These are phyloP conservation scores for Aspergillus aculeatus DNA, from an alignment of 2,329 filamentous ascomycete genomes.

Conservation along the genomic window DNA sequence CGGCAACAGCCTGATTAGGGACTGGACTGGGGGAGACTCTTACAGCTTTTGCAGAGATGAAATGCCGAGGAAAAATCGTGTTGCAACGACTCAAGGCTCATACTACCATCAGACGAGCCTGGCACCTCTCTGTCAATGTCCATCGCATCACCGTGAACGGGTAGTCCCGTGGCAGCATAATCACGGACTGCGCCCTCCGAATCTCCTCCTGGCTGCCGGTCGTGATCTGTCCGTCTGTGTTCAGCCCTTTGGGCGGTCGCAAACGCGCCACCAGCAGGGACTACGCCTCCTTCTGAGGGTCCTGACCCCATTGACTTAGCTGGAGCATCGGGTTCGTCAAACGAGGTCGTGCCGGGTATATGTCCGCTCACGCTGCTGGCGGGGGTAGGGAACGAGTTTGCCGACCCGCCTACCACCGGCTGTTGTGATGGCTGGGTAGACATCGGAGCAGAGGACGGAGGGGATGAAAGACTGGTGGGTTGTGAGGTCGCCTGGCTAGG, in stretches of 20 bases:
- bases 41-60: constrained; percentile 52
- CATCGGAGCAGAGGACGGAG: constrained; percentile 44
- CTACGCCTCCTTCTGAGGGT: constrained; percentile 20
- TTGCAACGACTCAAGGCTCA: constrained; percentile 45
- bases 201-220: constrained; percentile 27
- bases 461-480: constrained; percentile 41
- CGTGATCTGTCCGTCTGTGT: constrained; percentile 37
- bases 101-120: constrained; percentile 23
- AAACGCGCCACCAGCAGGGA: constrained; percentile 17
- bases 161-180: constrained; percentile 19
- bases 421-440: constrained; percentile 45
- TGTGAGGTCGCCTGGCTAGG: constrained; percentile 45
- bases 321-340: constrained; percentile 36
- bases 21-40: constrained; percentile 39
- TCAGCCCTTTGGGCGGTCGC: constrained; percentile 24
- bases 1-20: constrained; percentile 32
- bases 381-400: constrained; percentile 47
- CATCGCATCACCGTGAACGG: constrained; percentile 32
- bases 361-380: constrained; percentile 46
- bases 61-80: constrained; percentile 48
- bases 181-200: constrained; percentile 21
- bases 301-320: constrained; percentile 32
- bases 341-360: constrained; percentile 28
- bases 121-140: constrained; percentile 37
- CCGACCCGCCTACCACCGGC: constrained; percentile 35